Evolutionary conservation across 495 filamentous ascomycete genomes (phyloP).

Genomic region (Letharia lupina): DNA sequence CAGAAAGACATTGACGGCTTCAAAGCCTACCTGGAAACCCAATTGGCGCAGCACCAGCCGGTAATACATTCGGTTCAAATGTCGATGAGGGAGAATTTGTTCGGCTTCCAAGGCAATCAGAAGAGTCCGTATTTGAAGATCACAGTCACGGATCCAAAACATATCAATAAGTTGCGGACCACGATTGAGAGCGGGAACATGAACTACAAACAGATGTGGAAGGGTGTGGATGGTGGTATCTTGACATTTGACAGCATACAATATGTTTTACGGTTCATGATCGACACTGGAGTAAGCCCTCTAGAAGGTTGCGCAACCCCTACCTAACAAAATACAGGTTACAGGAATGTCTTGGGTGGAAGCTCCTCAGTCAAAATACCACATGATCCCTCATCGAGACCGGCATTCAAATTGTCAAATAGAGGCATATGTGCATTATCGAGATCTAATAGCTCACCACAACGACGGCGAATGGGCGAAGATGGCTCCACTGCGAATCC

Average conservation of each 20-base stretch:
- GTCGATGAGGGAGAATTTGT: constrained; percentile 78
- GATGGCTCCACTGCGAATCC: constrained; percentile 87
- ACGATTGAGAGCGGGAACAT: constrained; percentile 63
- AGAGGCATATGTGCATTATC: constrained; percentile 75
- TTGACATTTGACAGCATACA: constrained; percentile 92
- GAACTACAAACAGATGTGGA: constrained; percentile 91
- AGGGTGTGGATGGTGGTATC: constrained; percentile 53
- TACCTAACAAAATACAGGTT: constrained; percentile 41
- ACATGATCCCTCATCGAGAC: constrained; percentile 48
- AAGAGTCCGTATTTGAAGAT: constrained; percentile 91
- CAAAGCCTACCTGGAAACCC: constrained; percentile 64
- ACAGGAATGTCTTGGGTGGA: constrained; percentile 97
- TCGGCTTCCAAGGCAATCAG: constrained; percentile 83
- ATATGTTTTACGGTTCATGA: constrained; percentile 95
- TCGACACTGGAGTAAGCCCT: constrained; percentile 65
- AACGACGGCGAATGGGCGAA: constrained; percentile 96
- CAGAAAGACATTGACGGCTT: constrained; percentile 67
- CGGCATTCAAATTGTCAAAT: constrained; percentile 90
- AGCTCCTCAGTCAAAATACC: constrained; percentile 64
- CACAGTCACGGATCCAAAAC: constrained; percentile 78
- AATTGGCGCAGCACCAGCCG: constrained; percentile 55
- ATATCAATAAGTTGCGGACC: constrained; percentile 61
- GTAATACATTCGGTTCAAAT: constrained; percentile 66
- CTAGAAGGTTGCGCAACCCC: not conserved
- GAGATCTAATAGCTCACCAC: constrained; percentile 75